Evolutionary conservation across 2,329 filamentous ascomycete genomes (phyloP), one percentile per base, ranked within the genome.

Genomic region (Hypoxylon sp.): DNA sequence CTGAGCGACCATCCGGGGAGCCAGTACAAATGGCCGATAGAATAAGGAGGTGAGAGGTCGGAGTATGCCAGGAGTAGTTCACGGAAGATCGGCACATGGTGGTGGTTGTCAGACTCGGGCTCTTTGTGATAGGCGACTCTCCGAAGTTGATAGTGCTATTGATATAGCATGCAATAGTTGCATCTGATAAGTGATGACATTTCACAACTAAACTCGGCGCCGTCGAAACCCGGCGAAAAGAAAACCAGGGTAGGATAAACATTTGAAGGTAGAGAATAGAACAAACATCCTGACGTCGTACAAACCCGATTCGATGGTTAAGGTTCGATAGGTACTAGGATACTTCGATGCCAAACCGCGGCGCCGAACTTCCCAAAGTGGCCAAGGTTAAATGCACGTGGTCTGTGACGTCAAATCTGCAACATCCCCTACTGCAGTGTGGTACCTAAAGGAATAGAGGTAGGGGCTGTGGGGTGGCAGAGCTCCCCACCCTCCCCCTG

Each of bases 1-100:
- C 80, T 88, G 24, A 80, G 79, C 67, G 89, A 91, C 76, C 89
- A 91, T 75, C 75, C 80, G 0, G 89, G 88, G 2, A 55, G 65
- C 24, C 52, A 66, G 37, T 65, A 71, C 72, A 70, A 76, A 69
- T 66, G 75, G 75, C 10, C 65, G 53, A 35, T 62, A 64, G 53
- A 63, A 31, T 46, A 62, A 32, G 48, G 7, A 11, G n/a, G 55
- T 15, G 6, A 57, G 32, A 24, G 19, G 19, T 17, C 24, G 11
- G 8, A 57, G 13, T 42, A 37, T n/a, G 17, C 8, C 11, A 13
- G 29, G 35, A 50, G 6, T 15, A 50, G 11, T 29, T 21, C 15
- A 8, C 39, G 39, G 39, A 21, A 44, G 17, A 21, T 17, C 39
- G 39, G 39, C 39, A 44, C 39, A 11, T 3, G 19, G 1, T 37